phyloP scores from a whole-genome alignment of 2,329 filamentous ascomycete genomes.

The Neonectria faginata region DNA sequence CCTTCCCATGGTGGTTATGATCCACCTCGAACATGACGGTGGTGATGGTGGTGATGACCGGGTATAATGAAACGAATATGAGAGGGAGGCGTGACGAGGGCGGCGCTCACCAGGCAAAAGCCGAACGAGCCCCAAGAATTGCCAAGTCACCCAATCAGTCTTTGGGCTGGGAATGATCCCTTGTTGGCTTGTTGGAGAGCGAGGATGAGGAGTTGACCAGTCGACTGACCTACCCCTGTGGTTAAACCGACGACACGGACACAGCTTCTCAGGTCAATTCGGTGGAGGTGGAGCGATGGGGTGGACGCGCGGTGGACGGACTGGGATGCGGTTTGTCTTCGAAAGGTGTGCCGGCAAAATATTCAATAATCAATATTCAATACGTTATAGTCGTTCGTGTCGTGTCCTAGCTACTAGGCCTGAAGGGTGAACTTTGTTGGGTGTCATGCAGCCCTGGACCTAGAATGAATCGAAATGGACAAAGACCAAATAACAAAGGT shows the following conservation, averaged over 20 bases:
- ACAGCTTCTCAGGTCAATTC: constrained; percentile 27
- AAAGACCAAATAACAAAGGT: background rate
- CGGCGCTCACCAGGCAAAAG: background rate
- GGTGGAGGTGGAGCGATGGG: constrained; percentile 24
- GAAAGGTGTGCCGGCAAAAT: constrained; percentile 12
- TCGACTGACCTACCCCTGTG: constrained; percentile 10
- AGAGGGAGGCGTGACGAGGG: constrained; percentile 2
- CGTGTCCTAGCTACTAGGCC: constrained; percentile 4
- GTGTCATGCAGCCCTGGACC: background rate
- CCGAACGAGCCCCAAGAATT: background rate
- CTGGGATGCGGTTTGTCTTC: background rate
- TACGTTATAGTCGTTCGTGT: constrained; percentile 3
- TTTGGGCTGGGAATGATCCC: constrained; percentile 3
- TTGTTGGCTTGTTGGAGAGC: background rate
- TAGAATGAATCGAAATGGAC: background rate
- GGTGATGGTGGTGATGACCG: background rate
- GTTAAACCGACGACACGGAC: constrained; percentile 12
- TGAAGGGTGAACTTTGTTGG: background rate
- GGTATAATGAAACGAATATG: constrained; percentile 24
- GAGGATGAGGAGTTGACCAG: constrained; percentile 4
- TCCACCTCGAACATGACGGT: constrained; percentile 44
- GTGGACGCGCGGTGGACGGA: constrained; percentile 6
- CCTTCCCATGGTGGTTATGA: constrained; percentile 43
- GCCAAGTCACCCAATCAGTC: constrained; percentile 7
- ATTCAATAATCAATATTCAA: constrained; percentile 19